Conservation (phyloP, 179 eudicot genomes). For the Amaranthus tricolor region DNA sequence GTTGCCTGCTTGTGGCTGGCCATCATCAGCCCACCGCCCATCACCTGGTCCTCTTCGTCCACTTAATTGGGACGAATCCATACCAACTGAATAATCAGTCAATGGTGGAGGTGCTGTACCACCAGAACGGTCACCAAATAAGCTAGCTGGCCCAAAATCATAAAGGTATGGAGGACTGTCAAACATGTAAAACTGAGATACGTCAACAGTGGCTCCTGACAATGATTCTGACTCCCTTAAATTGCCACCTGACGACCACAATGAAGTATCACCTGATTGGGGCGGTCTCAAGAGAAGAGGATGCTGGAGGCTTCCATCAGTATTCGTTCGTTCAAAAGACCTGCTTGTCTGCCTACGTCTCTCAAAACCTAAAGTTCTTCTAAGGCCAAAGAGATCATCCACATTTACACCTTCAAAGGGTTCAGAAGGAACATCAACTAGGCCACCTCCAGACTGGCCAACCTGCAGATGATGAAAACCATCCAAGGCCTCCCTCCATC, state of each 20-base stretch:
- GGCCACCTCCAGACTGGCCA: constrained; percentile 68
- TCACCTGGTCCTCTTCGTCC: constrained; percentile 95
- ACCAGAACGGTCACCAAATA: constrained; percentile 73
- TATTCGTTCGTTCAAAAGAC: constrained; percentile 61
- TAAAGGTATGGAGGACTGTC: constrained; percentile 82
- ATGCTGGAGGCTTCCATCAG: constrained; percentile 82
- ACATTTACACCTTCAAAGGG: constrained; percentile 96
- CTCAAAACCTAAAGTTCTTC: constrained; percentile 82
- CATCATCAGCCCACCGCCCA: constrained; percentile 99
- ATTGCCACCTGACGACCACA: constrained; percentile 67
- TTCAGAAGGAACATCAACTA: constrained; percentile 80
- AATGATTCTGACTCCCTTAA: constrained; percentile 63
- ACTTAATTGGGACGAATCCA: constrained; percentile 67
- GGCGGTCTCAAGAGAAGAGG: constrained; percentile 85
- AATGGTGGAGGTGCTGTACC: constrained; percentile 69
- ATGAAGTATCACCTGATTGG: constrained; percentile 58
- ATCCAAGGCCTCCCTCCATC: constrained; percentile 99
- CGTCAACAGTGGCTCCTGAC: constrained; percentile 61
- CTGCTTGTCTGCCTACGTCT: constrained; percentile 83
- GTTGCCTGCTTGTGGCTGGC: constrained; percentile 92
- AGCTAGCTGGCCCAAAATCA: constrained; percentile 60
- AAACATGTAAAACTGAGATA: constrained; percentile 81
- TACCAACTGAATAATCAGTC: constrained; percentile 82
- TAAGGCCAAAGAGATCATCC: constrained; percentile 92
- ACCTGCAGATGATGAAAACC: constrained; percentile 91